Evolutionary conservation across 768 basidiomycete genomes (phyloP), one percentile per base, ranked within the genome.

Genomic region (Chalciporus piperatus): DNA sequence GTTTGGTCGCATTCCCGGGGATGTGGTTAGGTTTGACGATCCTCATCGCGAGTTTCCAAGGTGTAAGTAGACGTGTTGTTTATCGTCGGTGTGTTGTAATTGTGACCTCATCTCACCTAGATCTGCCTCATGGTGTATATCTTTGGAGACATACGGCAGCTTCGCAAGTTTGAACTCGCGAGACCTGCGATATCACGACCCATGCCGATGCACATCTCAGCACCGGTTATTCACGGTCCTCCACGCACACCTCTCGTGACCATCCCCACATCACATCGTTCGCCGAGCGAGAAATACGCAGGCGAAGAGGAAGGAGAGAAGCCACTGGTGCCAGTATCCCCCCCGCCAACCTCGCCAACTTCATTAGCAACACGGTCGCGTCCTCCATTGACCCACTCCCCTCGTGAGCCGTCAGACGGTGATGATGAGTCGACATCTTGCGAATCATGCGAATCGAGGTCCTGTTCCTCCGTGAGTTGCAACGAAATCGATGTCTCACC

Each of bases 81-180:
- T 10, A 16, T 35, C 33, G 6, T 6, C 17, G n/a, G 22, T 23
- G 11, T 28, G 32, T 38, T 38, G 14, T 17, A 16, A n/a, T 41
- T 60, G n/a, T 45, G 25, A n/a, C 6, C 16, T 37, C 35, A 14
- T 46, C 35, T 30, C 68, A 3, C 3, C 32, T 2, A 68, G 77
- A 64, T 79, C 11, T 91, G 89, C 63, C 63, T 90, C 49, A 87
- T 87, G 62, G 80, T 91, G 6, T 91, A 89, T 62, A 62, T 90
- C 27, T 89, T 90, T 59, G 89, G 89, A 8, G 89, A 91, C 67
- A 73, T 90, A 17, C 75, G 89, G 8, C 89, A 91, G 60, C 75
- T 91, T 17, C 82, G 85, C 58, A 84, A 81, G 56, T 89, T 89
- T 60, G 89, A 90, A 64, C 81, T 91, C n/a, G 66, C 80, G 4